Evolutionary conservation across 805 yeast species (phyloP).

Genomic region (Starmerella tilneyi): DNA sequence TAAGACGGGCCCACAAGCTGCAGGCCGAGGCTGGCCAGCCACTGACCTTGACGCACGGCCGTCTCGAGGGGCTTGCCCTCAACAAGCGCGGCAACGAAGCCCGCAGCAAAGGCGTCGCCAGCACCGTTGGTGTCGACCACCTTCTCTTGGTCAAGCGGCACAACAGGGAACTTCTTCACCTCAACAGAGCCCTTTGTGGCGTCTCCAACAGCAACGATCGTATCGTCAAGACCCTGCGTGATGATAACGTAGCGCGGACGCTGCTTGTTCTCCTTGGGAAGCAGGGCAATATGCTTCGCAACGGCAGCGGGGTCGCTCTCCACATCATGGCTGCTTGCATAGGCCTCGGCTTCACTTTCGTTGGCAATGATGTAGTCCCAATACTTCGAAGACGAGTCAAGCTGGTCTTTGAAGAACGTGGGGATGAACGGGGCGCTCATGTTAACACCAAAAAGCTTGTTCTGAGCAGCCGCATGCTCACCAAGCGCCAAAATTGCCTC

Average conservation of each 20-base stretch:
- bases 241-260: constrained; percentile 78
- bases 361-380: constrained; percentile 88
- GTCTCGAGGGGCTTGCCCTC: constrained; percentile 41
- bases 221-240: constrained; percentile 92
- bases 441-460: constrained; percentile 73
- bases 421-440: constrained; percentile 95
- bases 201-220: constrained; percentile 61
- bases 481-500: constrained; percentile 85
- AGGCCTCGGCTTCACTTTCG: constrained; percentile 94
- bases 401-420: constrained; percentile 85
- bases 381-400: constrained; percentile 71
- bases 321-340: constrained; percentile 74
- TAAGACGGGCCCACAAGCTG: constrained; percentile 92
- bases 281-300: constrained; percentile 71
- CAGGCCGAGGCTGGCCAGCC: constrained; percentile 87
- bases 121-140: constrained; percentile 96
- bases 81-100: constrained; percentile 82
- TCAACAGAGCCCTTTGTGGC: constrained; percentile 35
- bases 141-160: constrained; percentile 52
- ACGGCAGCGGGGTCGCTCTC: constrained; percentile 56
- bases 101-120: constrained; percentile 97
- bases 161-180: constrained; percentile 54
- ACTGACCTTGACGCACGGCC: constrained; percentile 41
- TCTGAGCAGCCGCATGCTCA: constrained; percentile 75
- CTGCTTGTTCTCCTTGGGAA: constrained; percentile 59